Conservation (phyloP, 345 rosid species). For the Acer saccharum region DNA sequence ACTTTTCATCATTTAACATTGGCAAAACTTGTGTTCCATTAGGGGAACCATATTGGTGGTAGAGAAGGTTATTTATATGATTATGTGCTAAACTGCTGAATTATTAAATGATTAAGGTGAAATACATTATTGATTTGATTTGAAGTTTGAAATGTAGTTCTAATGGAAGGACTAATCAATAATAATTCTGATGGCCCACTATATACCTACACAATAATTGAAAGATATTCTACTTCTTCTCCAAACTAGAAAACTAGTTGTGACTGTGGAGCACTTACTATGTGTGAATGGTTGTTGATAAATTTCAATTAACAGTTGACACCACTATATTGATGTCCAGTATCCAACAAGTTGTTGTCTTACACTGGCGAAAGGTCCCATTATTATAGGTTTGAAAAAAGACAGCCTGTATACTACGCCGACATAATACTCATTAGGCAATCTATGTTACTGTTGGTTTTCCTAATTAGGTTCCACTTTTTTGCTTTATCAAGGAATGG, state of each 20-base stretch:
- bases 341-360: slow-evolving; percentile 10
- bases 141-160: not conserved
- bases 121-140: not conserved
- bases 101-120: not conserved
- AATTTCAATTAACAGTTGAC: slow-evolving; percentile 25
- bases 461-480: slow-evolving; percentile 12
- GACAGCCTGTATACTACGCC: not conserved
- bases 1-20: not conserved
- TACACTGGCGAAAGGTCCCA: slow-evolving; percentile 20
- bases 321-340: slow-evolving; percentile 21
- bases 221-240: slow-evolving; percentile 4
- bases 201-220: not conserved
- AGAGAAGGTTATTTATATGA: slow-evolving; percentile 1
- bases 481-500: slow-evolving; percentile 11
- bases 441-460: slow-evolving; percentile 14
- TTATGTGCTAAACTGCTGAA: not conserved
- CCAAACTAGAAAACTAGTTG: not conserved
- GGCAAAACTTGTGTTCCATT: not conserved
- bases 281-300: slow-evolving; percentile 5
- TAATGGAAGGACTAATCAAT: not conserved
- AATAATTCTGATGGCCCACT: not conserved
- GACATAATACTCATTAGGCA: not conserved
- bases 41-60: not conserved
- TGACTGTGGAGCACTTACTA: not conserved
- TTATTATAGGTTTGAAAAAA: slow-evolving; percentile 20